Evolutionary conservation across 257 asterid genomes (phyloP), one percentile per base, ranked within the genome.

Genomic region (Solanum bulbocastanum): DNA sequence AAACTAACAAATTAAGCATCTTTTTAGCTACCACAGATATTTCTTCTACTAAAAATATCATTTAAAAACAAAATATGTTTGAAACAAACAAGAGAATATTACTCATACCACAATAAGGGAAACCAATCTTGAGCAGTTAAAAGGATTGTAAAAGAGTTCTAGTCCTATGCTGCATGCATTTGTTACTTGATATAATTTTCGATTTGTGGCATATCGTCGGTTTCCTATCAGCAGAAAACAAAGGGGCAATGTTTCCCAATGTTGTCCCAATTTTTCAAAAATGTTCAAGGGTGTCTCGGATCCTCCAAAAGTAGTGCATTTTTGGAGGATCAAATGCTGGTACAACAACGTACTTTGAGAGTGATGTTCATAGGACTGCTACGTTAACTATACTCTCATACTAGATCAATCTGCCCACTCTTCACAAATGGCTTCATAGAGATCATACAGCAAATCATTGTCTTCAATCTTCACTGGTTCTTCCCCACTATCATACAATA

Each of bases 381-480:
- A 7, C 10, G 40, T 37, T 37, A 6, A 25, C 69, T 23, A 25
- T 3, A 49, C 22, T 36, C 78, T 95, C 92, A 96, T 69, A 95
- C 99, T 4, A 95, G 95, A 92, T 94, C 98, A 13, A 96, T 94
- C 89, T 96, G 95, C 36, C 94, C 96, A 69, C 92, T 93, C 92
- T 95, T 98, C 52, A 95, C 98, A 4, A 95, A 98, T 33, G 96
- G 95, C 91, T 95, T 96, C 84, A 95, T 92, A 30, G 98, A 44
- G 96, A 95, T 83, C 95, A 83, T 81, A 97, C 98, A 87, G 92
- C 32, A 96, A 82, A 91, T 95, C 98, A 87, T 93, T 94, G 10
- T 98, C 98, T 92, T 95, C 98, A 74, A 96, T 94, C 91, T 90
- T 92, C 25, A 94, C 90, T 75, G 95, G 93, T 75, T 94, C 99